These are phyloP conservation scores for Darksidea phi DNA, from an alignment of 495 filamentous ascomycete species.

Conservation along the genomic window DNA sequence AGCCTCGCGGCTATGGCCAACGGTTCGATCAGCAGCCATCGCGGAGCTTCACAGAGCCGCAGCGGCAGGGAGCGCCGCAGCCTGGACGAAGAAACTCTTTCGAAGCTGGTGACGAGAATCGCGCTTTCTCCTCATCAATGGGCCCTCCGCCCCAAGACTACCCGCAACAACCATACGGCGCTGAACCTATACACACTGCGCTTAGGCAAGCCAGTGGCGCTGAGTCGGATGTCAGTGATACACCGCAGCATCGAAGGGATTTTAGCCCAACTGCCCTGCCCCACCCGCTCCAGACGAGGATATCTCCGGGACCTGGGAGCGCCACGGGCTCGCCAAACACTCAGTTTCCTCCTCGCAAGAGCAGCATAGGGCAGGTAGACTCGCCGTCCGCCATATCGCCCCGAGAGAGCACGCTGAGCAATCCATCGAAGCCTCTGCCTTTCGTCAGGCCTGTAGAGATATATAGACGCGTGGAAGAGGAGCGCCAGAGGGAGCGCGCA, in stretches of 20 bases:
- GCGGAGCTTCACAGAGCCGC: conserved; percentile 38
- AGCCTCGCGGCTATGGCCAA: conserved; percentile 43
- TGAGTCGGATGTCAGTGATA: conserved; percentile 34
- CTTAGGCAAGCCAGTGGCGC: conserved; percentile 30
- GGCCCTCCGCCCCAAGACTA: conserved; percentile 4
- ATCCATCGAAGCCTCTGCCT: conserved; percentile 52
- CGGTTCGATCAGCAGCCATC: conserved; percentile 17
- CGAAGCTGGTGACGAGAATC: conserved; percentile 50
- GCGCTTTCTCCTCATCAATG: conserved; percentile 35
- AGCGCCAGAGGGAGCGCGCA: conserved; percentile 56
- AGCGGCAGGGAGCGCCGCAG: conserved; percentile 31
- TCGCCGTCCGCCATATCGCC: conserved; percentile 26
- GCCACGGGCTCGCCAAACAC: conserved; percentile 19
- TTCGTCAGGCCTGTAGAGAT: conserved; percentile 78
- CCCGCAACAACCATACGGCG: conserved; percentile 11
- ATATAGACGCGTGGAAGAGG: conserved; percentile 70
- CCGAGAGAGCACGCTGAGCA: conserved; percentile 29
- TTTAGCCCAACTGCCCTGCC: conserved; percentile 44
- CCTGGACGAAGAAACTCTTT: conserved; percentile 47
- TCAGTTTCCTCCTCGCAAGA: conserved; percentile 57
- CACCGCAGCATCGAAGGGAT: conserved; percentile 38
- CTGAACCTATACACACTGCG: conserved; percentile 4
- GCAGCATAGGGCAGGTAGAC: conserved; percentile 54
- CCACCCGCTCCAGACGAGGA: conserved; percentile 38
- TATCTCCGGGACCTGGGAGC: conserved; percentile 29